Evolutionary conservation across 2,329 filamentous ascomycete genomes (phyloP).

Genomic region (Colletotrichum sp.): DNA sequence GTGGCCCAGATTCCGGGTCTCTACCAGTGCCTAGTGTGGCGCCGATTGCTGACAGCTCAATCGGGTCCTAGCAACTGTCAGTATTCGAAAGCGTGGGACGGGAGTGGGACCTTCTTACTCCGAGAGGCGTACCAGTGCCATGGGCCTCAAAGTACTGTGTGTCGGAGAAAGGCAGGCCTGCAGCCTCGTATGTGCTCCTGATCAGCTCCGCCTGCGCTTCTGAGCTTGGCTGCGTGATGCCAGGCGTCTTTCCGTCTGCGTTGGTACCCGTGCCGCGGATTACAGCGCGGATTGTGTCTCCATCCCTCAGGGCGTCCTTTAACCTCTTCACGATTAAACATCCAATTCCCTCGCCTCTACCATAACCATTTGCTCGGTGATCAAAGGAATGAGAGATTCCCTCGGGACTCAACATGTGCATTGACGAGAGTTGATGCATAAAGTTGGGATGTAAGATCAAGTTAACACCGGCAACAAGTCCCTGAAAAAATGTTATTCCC

Average conservation of each 20-base stretch:
- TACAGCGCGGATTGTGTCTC: conserved; percentile 39
- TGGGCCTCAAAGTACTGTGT: conserved; percentile 48
- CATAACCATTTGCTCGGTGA: conserved; percentile 44
- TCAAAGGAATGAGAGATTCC: conserved; percentile 33
- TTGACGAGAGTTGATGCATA: conserved; percentile 12
- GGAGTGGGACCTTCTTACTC: background rate
- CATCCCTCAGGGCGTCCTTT: conserved; percentile 42
- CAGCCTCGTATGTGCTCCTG: background rate
- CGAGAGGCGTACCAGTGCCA: conserved; percentile 40
- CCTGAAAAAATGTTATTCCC: background rate
- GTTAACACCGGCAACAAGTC: conserved; percentile 15
- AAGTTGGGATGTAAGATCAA: conserved; percentile 20
- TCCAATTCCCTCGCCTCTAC: conserved; percentile 45
- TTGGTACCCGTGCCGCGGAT: conserved; percentile 34
- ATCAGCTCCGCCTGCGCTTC: conserved; percentile 36
- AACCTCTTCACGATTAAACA: conserved; percentile 46
- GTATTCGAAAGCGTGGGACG: conserved; percentile 28
- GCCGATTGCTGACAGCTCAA: conserved; percentile 55
- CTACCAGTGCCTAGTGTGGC: conserved; percentile 44
- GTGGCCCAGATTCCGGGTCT: conserved; percentile 32
- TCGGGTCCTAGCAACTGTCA: conserved; percentile 58
- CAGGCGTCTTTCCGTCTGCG: conserved; percentile 37
- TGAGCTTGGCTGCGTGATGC: conserved; percentile 43
- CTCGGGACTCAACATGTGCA: conserved; percentile 22
- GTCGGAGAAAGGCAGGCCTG: conserved; percentile 23